Evolutionary conservation across 345 rosid species (phyloP), one percentile per base, ranked within the genome.

Genomic region (Boechera stricta): DNA sequence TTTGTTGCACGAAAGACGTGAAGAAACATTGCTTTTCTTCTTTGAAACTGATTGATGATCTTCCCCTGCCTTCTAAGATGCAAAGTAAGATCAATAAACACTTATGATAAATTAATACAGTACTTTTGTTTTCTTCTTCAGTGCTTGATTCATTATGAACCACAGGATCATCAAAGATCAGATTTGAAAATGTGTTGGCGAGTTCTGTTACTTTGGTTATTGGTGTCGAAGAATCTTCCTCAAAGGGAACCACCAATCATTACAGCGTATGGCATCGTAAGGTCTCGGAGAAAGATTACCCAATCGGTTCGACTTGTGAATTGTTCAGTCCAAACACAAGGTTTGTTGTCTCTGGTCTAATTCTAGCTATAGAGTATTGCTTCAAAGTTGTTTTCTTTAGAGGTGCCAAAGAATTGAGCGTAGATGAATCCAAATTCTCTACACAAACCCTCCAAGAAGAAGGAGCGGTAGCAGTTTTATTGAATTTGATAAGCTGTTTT

Each of bases 11-110:
- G 28, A 63, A 65, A 15, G 79, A 83, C 78, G 90, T 91, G 51
- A 93, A 89, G 82, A 59, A 82, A 10, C 62, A 85, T 60, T 91
- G 97, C 65, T 77, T 79, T 54, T 76, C 86, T 70, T 88, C 92
- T 26, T 45, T 86, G 26, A 82, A 87, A 69, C 68, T 66, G 58
- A 81, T 85, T 72, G 87, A 83, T 78, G 70, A 80, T 53, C 51
- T 24, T 12, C 57, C 54, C 29, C 15, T 45, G 41, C 28, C 47
- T 45, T 26, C 49, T 5, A 44, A 13, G n/a, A 44, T 44, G 7
- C 16, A 44, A 44, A 16, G 47, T 70, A 42, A 56, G 48, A 10
- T 67, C 15, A 5, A 15, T 1, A 63, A 13, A 66, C n/a, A 45
- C 57, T 47, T n/a, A 32, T 47, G 44, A 32, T 33, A 16, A 33